Percentiles rank a stretch among this genome's conserved stretches.
These are phyloP conservation scores for Kwoniella sp. DNA, from an alignment of 768 basidiomycete genomes.

Conservation along the genomic window DNA sequence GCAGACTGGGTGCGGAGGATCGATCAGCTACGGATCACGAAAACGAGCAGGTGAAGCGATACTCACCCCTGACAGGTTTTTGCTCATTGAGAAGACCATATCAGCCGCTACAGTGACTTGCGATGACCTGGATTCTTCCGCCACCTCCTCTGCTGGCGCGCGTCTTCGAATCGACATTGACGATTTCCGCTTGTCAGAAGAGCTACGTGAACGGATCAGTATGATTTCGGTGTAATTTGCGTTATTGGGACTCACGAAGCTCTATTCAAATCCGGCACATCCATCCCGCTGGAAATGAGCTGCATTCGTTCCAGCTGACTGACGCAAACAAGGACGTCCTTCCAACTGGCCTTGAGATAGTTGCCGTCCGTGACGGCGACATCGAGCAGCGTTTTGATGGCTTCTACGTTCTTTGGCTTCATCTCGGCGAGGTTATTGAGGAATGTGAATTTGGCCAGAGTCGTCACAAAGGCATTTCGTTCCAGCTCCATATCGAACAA, in stretches of 20 bases:
- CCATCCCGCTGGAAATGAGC: slow-evolving; percentile 86
- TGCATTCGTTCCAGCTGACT: slow-evolving; percentile 99
- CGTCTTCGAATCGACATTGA: slow-evolving; percentile 23
- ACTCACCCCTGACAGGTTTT: slow-evolving; percentile 89
- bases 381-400: slow-evolving; percentile 91
- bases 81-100: slow-evolving; percentile 97
- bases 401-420: slow-evolving; percentile 99
- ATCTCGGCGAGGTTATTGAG: slow-evolving; percentile 97
- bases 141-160: slow-evolving; percentile 78
- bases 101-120: slow-evolving; percentile 98
- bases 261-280: slow-evolving; percentile 74
- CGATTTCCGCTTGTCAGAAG: slow-evolving; percentile 23
- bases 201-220: neutral
- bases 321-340: slow-evolving; percentile 93
- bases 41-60: neutral
- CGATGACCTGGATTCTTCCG: slow-evolving; percentile 93
- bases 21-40: neutral
- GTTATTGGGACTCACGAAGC: slow-evolving; percentile 85
- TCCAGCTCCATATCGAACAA: slow-evolving; percentile 97
- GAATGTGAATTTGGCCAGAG: slow-evolving; percentile 94
- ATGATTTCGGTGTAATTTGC: no score
- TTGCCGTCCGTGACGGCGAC: slow-evolving; percentile 97
- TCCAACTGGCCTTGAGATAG: slow-evolving; percentile 92
- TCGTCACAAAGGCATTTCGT: slow-evolving; percentile 98
- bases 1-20: slow-evolving; percentile 66